These are phyloP conservation scores for Sordariomycetes sp. DNA, from an alignment of 2,329 filamentous ascomycete genomes.

Conservation along the genomic window DNA sequence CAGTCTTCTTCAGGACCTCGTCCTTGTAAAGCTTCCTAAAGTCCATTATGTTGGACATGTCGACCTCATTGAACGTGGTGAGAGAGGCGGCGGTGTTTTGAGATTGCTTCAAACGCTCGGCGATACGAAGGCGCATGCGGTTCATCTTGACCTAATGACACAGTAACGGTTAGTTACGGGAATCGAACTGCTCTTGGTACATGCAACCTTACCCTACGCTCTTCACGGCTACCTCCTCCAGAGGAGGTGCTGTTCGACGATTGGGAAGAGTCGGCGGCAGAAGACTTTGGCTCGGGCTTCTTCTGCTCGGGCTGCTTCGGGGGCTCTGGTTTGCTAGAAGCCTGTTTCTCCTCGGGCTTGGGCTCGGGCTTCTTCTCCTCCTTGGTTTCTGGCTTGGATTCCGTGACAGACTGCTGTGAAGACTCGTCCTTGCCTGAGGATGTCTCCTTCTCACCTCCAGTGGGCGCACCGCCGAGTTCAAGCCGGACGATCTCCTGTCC, in stretches of 20 bases:
- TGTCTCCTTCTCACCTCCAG: slow-evolving; percentile 27
- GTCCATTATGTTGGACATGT: slow-evolving; percentile 97
- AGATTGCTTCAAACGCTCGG: slow-evolving; percentile 96
- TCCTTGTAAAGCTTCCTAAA: slow-evolving; percentile 98
- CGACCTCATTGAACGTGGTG: slow-evolving; percentile 98
- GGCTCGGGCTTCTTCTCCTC: slow-evolving; percentile 21
- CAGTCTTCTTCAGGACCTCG: slow-evolving; percentile 88
- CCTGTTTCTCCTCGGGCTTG: slow-evolving; percentile 28
- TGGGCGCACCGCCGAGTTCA: slow-evolving; percentile 60
- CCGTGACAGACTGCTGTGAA: slow-evolving; percentile 11
- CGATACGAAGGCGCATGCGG: slow-evolving; percentile 94
- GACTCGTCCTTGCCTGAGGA: slow-evolving; percentile 14
- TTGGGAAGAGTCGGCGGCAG: slow-evolving; percentile 13
- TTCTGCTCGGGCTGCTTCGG: slow-evolving; percentile 20
- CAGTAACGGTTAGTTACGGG: slow-evolving; percentile 5
- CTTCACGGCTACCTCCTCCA: slow-evolving; percentile 77
- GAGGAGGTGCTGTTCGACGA: too few species aligned
- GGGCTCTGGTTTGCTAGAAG: slow-evolving; percentile 22
- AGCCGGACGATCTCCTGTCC: slow-evolving; percentile 85
- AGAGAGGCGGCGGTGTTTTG: slow-evolving; percentile 97
- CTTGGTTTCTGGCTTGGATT: slow-evolving; percentile 12
- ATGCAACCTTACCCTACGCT: slow-evolving; percentile 63
- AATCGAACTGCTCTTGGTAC: not conserved
- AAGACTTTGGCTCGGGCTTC: slow-evolving; percentile 16
- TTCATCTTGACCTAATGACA: slow-evolving; percentile 94